A percentile compares a stretch with the other conserved stretches of the same genome.
phyloP scores from a whole-genome alignment of 768 basidiomycete species.

The Amanita rubescens region DNA sequence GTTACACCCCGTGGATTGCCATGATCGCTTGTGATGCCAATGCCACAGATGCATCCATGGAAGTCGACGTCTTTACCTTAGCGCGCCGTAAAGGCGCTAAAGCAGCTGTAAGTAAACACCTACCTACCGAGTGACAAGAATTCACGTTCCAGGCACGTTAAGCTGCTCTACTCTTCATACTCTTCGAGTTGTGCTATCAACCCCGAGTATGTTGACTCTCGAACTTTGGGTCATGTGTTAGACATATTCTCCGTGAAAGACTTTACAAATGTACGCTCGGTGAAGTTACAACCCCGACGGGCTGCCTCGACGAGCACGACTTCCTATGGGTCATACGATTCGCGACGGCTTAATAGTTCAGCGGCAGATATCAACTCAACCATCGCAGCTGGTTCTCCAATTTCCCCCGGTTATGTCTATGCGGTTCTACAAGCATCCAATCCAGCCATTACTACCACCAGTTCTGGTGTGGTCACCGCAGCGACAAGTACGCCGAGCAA shows the following conservation, averaged over 20 bases:
- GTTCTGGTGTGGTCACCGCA: conserved; percentile 16
- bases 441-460: conserved; percentile 32
- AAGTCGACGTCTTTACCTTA: conserved; percentile 75
- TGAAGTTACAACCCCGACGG: conserved; percentile 54
- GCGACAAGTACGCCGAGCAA: conserved; percentile 16
- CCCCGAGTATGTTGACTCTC: conserved; percentile 54
- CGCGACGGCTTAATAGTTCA: conserved; percentile 53
- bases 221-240: conserved; percentile 61
- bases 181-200: conserved; percentile 74
- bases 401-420: conserved; percentile 55
- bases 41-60: conserved; percentile 51
- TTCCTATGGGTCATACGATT: too few relatives aligned
- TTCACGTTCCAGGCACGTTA: conserved; percentile 18
- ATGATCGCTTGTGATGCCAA: conserved; percentile 79
- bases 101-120: conserved; percentile 50
- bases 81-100: conserved; percentile 74
- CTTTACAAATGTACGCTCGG: conserved; percentile 47
- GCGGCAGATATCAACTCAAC: conserved; percentile 34
- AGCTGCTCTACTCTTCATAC: conserved; percentile 72
- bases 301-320: conserved; percentile 42
- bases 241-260: conserved; percentile 73
- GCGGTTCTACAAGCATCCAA: conserved; percentile 63
- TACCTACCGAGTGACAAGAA: neutral
- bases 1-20: conserved; percentile 86
- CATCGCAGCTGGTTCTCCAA: conserved; percentile 33